Evolutionary conservation across 768 basidiomycete genomes (phyloP), one percentile per base, ranked within the genome.

Genomic region (Panellus pusillus): DNA sequence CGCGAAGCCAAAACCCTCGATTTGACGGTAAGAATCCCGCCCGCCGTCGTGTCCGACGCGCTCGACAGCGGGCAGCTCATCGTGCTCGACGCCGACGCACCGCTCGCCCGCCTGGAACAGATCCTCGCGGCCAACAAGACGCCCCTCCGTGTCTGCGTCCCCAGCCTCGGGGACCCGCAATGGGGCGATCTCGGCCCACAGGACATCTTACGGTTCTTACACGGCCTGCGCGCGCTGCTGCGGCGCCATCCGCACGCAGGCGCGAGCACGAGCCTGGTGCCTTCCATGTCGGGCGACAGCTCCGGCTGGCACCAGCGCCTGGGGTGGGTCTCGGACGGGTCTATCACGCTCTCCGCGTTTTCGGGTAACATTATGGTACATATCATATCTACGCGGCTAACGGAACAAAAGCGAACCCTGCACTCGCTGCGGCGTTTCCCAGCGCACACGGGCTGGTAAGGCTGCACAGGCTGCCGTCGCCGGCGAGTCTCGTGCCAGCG

Each of bases 361-460:
- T 81, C 87, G 50, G 87, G 93, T 92, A 69, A 63, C 41, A 44
- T 49, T 28, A 49, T 48, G 13, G 15, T 14, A 14, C 19, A 11
- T 42, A 35, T 42, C 19, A 11, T 42, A 35, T 42, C 44, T 38
- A 43, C 11, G 24, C 12, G 24, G 54, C 49, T 28, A 48, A 5
- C 9, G 27, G 12, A 24, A 29, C 44, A 37, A 12, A 66, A 94
- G 93, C 79, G 24, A 83, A 96, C 63, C 89, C 92, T n/a, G 79
- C 84, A 13, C 75, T 97, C 19, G 73, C 81, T 8, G 70, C 79
- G 2, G 72, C 82, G 44, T 98, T 35, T 95, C 70, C 89, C 93
- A 29, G 80, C 84, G 9, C 87, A 94, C 90, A 96, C 67, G 97
- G 97, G 11, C 72, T 96, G 47, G 75, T 98, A 17, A 82, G 84